These are phyloP conservation scores for Ganoderma meredithae DNA, from an alignment of 1,284 basidiomycete genomes.

Conservation along the genomic window DNA sequence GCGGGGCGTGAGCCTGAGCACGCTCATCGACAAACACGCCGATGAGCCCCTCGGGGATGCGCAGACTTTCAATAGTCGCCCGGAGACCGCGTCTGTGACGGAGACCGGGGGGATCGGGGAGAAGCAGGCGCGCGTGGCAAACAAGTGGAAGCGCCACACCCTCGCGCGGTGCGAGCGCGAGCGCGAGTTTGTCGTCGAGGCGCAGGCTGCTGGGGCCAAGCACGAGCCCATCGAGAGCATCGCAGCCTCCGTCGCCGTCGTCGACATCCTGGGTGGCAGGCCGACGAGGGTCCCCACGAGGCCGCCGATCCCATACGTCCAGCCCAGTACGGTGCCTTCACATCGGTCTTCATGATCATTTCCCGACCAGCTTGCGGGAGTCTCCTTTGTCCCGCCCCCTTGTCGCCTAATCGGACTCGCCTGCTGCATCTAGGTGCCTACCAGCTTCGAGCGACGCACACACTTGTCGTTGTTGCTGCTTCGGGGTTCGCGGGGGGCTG, in stretches of 20 bases:
- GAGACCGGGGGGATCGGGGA: background rate
- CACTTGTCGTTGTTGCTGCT: background rate
- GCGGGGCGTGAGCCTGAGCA: conserved; percentile 22
- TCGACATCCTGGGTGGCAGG: background rate
- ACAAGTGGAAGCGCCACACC: conserved; percentile 3
- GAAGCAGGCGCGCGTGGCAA: background rate
- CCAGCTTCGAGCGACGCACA: background rate
- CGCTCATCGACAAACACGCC: conserved; percentile 4
- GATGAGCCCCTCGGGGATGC: too few species aligned
- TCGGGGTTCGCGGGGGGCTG: background rate
- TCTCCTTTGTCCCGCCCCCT: background rate
- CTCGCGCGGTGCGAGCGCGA: conserved; percentile 1
- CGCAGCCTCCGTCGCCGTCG: background rate
- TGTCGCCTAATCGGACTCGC: background rate
- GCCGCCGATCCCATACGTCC: background rate
- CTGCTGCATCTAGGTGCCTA: background rate
- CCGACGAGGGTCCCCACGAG: background rate
- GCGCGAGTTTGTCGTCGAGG: background rate
- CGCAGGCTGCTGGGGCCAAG: background rate
- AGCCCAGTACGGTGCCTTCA: background rate
- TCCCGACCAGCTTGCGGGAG: too few species aligned
- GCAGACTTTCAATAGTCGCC: background rate
- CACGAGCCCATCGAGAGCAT: background rate
- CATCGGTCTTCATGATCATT: background rate
- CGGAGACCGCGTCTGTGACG: background rate